phyloP scores from a whole-genome alignment of 495 filamentous ascomycete species.

The Haplographium delicatum region DNA sequence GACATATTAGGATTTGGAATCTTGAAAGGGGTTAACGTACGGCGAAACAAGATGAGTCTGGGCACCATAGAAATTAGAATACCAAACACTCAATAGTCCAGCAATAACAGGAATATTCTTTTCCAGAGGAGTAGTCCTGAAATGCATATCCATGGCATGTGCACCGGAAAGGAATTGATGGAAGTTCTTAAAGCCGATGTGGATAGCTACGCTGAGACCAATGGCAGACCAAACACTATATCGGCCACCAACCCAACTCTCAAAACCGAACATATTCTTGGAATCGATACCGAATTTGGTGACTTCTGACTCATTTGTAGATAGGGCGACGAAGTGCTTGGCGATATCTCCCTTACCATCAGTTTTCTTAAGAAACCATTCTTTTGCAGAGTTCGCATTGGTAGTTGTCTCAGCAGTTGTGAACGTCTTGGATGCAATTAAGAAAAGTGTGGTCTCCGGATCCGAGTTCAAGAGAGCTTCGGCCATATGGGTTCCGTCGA shows the following conservation, averaged over 20 bases:
- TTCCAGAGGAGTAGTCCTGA: conserved; percentile 82
- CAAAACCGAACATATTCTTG: conserved; percentile 99
- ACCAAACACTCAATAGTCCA: conserved; percentile 94
- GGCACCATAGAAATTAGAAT: conserved; percentile 96
- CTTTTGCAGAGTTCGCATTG: conserved; percentile 94
- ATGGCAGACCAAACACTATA: conserved; percentile 99
- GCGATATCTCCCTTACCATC: conserved; percentile 76
- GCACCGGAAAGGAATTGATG: conserved; percentile 92
- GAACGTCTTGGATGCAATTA: conserved; percentile 98
- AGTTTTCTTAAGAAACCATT: conserved; percentile 87
- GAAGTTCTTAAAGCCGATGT: conserved; percentile 97
- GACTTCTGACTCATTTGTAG: conserved; percentile 91
- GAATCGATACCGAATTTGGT: conserved; percentile 97
- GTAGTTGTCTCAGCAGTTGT: conserved; percentile 96
- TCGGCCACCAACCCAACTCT: conserved; percentile 95
- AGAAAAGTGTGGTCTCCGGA: conserved; percentile 95
- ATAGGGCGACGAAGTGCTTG: conserved; percentile 98
- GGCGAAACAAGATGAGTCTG: conserved; percentile 96
- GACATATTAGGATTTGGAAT: conserved; percentile 4
- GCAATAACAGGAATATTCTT: conserved; percentile 92
- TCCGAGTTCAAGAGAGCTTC: conserved; percentile 86
- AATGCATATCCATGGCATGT: conserved; percentile 98
- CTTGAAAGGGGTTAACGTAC: conserved; percentile 34
- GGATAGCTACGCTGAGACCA: conserved; percentile 86
- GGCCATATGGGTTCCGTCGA: conserved; percentile 95